Evolutionary conservation across 768 basidiomycete genomes (phyloP), one percentile per base, ranked within the genome.

Genomic region (Pleurotus citrinopileatus): DNA sequence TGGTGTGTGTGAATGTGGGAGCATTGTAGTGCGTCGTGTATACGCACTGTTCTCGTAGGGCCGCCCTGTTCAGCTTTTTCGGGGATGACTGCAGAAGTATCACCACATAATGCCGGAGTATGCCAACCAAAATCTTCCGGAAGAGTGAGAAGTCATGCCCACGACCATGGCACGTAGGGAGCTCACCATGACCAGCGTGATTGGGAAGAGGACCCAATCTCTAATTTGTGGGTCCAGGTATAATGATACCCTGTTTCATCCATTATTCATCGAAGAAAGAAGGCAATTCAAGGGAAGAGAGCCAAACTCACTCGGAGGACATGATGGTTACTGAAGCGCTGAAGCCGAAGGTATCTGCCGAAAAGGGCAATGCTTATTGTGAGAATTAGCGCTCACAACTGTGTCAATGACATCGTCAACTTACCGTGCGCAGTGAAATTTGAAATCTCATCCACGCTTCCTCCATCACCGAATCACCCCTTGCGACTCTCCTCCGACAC

Each of bases 171-270:
- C 13, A 19, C 8, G 38, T n/a, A 19, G 17, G 52, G 51, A 57
- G 72, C 82, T 62, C 58, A 92, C 95, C 94, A 97, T 97, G 66
- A 98, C 94, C 57, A 97, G 76, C 48, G 94, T 98, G 72, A 98
- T 97, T 51, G 95, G 95, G 72, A 98, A 94, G 55, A 98, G 72
- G 40, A 98, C 86, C 89, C 88, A 91, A 65, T 90, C 93, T 61
- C 94, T 84, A 68, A 98, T 98, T 71, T 94, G 91, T 38, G 94
- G 95, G 74, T 98, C 94, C 44, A 98, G 85, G 71, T 94, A 82
- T 57, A 82, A 70, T 34, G 80, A 80, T 12, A 75, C 72, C 43
- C 79, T 82, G 57, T n/a, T 13, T 59, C 22, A 42, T 19, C 26
- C 20, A 7, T 19, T 23, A 20, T 7, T 1, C 6, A 32, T 27